Evolutionary conservation across 371 early-diverging fungal species (phyloP).

Genomic region (Cokeromyces recurvatus): DNA sequence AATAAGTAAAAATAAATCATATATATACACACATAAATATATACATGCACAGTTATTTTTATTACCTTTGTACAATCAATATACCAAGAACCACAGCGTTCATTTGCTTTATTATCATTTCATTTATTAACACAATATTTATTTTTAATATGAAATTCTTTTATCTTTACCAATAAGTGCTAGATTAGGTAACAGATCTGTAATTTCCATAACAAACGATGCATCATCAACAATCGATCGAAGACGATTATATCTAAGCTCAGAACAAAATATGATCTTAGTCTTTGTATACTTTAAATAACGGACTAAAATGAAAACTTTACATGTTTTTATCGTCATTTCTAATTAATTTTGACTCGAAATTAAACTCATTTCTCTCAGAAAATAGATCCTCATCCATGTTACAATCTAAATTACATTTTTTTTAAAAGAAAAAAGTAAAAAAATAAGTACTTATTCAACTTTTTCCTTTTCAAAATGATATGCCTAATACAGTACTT

Average conservation of each 20-base stretch:
- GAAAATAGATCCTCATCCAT: conserved; percentile 12
- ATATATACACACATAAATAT: no score
- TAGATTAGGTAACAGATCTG: conserved; percentile 50
- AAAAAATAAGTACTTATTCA: no score
- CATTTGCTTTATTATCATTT: no score
- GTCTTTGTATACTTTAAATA: background rate
- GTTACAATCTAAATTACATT: no score
- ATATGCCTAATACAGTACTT: no score
- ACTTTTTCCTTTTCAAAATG: no score
- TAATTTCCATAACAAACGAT: conserved; percentile 58
- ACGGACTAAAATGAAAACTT: no score
- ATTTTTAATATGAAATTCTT: no score
- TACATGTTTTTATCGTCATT: conserved; percentile 46
- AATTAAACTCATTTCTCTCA: conserved; percentile 19
- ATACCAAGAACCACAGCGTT: conserved; percentile 85
- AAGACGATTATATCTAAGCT: conserved; percentile 77
- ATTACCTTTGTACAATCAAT: conserved; percentile 58
- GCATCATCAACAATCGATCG: conserved; percentile 76
- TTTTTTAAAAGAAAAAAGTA: conserved; percentile 3
- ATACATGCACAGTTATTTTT: no score
- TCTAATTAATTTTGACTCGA: conserved; percentile 30
- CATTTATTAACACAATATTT: no score
- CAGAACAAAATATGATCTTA: background rate
- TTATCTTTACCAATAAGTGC: conserved; percentile 70
- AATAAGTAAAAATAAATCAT: no score